phyloP scores from a whole-genome alignment of 2,329 filamentous ascomycete genomes.

The Trichoderma lentiforme region DNA sequence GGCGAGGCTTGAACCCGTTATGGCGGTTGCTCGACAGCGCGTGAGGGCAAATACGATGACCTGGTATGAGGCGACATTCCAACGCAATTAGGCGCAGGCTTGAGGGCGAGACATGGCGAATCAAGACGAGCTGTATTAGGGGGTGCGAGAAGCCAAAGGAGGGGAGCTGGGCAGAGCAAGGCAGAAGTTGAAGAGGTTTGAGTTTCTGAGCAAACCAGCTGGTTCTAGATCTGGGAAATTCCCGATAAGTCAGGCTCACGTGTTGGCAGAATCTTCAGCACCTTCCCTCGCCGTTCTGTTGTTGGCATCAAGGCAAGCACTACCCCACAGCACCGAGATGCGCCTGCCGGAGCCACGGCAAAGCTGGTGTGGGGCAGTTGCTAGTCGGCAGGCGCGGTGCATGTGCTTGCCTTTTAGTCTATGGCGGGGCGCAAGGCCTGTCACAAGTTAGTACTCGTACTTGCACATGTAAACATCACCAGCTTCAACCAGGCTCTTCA shows the following conservation, averaged over 20 bases:
- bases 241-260: neutral
- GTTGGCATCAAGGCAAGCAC: neutral
- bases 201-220: neutral
- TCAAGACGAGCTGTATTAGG: neutral
- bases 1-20: conserved; percentile 1
- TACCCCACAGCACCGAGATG: neutral
- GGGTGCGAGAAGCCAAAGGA: neutral
- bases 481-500: neutral
- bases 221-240: neutral
- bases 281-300: neutral
- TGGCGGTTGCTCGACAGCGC: neutral
- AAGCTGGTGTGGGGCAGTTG: neutral
- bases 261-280: neutral
- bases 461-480: neutral
- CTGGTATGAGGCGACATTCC: conserved; percentile 19
- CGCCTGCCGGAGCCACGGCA: conserved; percentile 9
- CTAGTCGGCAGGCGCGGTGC: neutral
- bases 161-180: neutral
- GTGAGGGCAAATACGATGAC: neutral
- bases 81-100: neutral
- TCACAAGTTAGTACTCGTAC: neutral
- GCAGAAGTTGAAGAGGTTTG: neutral
- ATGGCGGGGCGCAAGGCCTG: neutral
- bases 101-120: conserved; percentile 9
- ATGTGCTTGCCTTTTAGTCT: neutral